Evolutionary conservation across 2,329 filamentous ascomycete genomes (phyloP), one percentile per base, ranked within the genome.

Genomic region (Aspergillus costaricaensis): DNA sequence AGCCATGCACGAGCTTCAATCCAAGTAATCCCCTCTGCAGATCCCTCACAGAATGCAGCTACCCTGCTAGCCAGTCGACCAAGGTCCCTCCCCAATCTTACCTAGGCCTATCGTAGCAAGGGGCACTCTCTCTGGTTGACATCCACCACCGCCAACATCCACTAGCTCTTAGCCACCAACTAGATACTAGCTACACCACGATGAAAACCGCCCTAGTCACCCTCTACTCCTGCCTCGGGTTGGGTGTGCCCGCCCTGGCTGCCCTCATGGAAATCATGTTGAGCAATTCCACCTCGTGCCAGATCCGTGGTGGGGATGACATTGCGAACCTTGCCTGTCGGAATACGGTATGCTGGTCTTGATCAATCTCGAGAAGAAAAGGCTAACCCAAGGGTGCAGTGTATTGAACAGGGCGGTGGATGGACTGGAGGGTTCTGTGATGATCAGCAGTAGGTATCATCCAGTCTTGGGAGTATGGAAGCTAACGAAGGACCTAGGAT

Each of bases 341-440:
- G 4, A 58, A 60, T 51, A 62, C 60, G 21, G 63, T 65, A 62
- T 19, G 58, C 10, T 2, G 4, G 2, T 2, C 21, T 27, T 10
- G 2, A 10, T 2, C 14, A 12, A n/a, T 17, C 32, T 17, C 9
- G 23, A 25, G 17, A 12, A 25, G 32, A 25, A 30, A 10, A 23
- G 52, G 15, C 15, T 17, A 38, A 27, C 25, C 2, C 3, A 21
- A 36, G 32, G 32, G 12, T 57, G 4, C 39, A 65, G 63, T 65
- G 63, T n/a, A 51, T 55, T 23, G 32, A 21, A 14, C 63, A 65
- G 48, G 62, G 62, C 5, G 39, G 43, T 5, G 62, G 62, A 6
- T 65, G 63, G 63, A 65, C 36, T 1, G 63, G 62, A 8, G 63
- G 63, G 5, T 64, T 62, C 49, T 65, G 63, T 36, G 63, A 65